Base-by-base conservation (phyloP, 768 basidiomycete genomes). In the Hebeloma cylindrosporum region DNA sequence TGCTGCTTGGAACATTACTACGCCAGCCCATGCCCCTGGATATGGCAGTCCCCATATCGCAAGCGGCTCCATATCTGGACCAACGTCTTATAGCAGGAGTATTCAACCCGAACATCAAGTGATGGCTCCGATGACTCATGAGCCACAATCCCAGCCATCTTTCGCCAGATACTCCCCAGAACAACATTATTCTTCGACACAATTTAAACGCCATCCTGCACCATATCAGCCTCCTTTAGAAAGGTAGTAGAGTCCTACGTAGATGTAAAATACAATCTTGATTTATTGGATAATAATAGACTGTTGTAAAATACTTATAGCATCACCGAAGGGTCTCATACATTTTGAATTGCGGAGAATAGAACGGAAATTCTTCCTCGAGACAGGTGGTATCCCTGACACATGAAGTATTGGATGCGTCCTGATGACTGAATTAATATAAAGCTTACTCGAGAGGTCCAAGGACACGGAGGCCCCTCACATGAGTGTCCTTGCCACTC, bases 401-500 rank as follows among this genome's bases (percentile, higher is more conserved):
- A 17, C 2, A 5, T 5, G 14, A n/a, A n/a, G n/a, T n/a, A n/a
- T n/a, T n/a, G n/a, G n/a, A n/a, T n/a, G n/a, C n/a, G n/a, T n/a
- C n/a, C n/a, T 11, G 29, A 27, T 7, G 16, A 17, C n/a, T 31
- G 40, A 22, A 23, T n/a, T 14, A 21, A 4, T 18, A 17, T 25
- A 14, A 38, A 36, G 59, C 63, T 41, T 60, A 94, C 94, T 86
- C 87, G 5, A 82, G 64, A 2, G 92, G 88, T 0, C 93, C 95
- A 42, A 92, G 79, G n/a, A 97, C 77, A 26, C 76, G 82, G 29
- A 98, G 66, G 3, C 95, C 94, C 9, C 96, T 82, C 13, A 99
- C 89, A 68, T 99, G 96, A 7, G 96, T 98, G 66, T 99, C 96
- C 62, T 98, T 98, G 5, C 96, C 96, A 56, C 94, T 97, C 85